Base-by-base conservation (phyloP, 495 filamentous ascomycete species). In the Aspergillus campestris region DNA sequence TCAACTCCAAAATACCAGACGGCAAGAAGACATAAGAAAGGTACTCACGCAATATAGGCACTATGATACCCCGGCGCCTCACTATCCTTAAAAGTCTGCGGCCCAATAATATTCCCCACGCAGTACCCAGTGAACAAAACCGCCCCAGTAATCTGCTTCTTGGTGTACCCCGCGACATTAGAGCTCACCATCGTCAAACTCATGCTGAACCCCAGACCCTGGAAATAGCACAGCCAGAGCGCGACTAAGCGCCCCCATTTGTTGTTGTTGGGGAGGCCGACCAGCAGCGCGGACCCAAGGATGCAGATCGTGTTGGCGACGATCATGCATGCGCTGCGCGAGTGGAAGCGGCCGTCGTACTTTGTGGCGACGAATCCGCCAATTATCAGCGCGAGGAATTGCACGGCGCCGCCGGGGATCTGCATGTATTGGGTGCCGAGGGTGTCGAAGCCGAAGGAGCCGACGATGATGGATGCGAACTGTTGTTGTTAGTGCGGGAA, bases 401-500 rank as follows among this genome's bases (percentile, higher is more conserved):
- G 61, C 7, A 68, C 67, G 1, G 67, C 69, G 8, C 67, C 64
- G n/a, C 64, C 64, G 7, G 66, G 64, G 43, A 79, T 78, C 42
- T 77, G 73, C 4, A 75, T 58, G 39, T 74, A 79, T 48, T 77
- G 74, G 0, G 73, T 75, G n/a, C 72, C 64, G 11, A 79, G 67
- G 0, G 71, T 73, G 27, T 70, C 65, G 52, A 80, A 75, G 7
- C 75, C 77, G 45, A 80, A 78, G 10, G 65, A 67, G 37, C 66
- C 59, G 29, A 77, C 59, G 34, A 77, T 69, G 12, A 78, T 72
- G 0, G 68, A 71, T 3, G 61, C 61, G 46, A 73, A 73, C 61
- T 66, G 3, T n/a, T 31, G 15, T n/a, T 30, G 13, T 44, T 28
- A 8, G 8, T 1, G 31, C 5, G 14, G 12, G 14, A 3, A 13